Evolutionary conservation across 208 protist genomes (phyloP).

Genomic region (Crithidia brevicula): DNA sequence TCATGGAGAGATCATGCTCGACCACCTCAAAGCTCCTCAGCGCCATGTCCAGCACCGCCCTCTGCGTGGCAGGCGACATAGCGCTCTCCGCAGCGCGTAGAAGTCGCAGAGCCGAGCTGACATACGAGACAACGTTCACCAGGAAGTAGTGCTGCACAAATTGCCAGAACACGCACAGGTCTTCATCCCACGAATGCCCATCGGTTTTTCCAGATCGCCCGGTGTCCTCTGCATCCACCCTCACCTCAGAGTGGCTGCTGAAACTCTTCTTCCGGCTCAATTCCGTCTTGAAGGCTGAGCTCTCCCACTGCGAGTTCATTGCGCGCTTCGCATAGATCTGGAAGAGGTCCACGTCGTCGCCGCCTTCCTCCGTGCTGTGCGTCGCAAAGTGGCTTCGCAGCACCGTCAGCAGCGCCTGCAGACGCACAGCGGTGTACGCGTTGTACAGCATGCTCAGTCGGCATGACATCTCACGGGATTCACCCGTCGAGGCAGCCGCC

Average conservation of each 20-base stretch:
- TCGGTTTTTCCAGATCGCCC: neutral
- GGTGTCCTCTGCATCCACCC: neutral
- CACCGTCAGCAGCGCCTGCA: slow-evolving; percentile 1
- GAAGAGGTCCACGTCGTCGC: neutral
- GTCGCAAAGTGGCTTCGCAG: neutral
- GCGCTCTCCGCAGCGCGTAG: neutral
- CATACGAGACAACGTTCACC: neutral
- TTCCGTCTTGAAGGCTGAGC: neutral
- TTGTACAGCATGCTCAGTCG: slow-evolving; percentile 4
- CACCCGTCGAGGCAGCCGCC: neutral
- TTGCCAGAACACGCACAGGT: neutral
- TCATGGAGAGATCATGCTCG: neutral
- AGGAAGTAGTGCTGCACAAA: neutral
- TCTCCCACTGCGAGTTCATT: neutral
- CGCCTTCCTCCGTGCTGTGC: neutral
- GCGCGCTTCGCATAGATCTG: neutral
- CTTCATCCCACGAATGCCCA: neutral
- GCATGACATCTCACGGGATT: neutral
- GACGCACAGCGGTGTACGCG: slow-evolving; percentile 4
- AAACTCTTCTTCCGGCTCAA: neutral
- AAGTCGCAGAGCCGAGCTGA: neutral
- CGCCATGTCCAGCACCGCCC: neutral
- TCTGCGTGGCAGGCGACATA: neutral
- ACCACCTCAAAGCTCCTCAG: neutral
- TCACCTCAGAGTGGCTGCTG: neutral